These are phyloP conservation scores for Paraconiothyrium sp. DNA, from an alignment of 2,329 filamentous ascomycete genomes.

Conservation along the genomic window DNA sequence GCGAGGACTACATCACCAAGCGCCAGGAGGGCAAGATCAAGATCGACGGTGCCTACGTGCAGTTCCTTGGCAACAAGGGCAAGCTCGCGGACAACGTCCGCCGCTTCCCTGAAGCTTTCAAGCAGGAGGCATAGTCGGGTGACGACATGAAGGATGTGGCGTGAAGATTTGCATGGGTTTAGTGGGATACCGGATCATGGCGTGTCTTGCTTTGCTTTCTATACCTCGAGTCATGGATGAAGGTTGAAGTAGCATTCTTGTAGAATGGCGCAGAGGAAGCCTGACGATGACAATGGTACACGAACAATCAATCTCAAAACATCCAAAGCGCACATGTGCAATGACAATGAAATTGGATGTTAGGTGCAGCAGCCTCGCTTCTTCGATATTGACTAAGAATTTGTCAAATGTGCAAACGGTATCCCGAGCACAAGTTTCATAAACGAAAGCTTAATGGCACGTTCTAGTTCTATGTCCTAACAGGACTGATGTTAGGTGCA, in stretches of 20 bases:
- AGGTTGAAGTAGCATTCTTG: slow-evolving; percentile 38
- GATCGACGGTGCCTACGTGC: slow-evolving; percentile 98
- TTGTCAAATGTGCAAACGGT: no score
- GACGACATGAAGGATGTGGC: slow-evolving; percentile 29
- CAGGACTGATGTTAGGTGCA: no score
- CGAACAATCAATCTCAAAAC: slow-evolving; percentile 12
- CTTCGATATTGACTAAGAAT: no score
- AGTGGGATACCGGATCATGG: slow-evolving; percentile 50
- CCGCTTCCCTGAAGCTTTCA: slow-evolving; percentile 94
- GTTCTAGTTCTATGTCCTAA: no score
- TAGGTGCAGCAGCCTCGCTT: no score
- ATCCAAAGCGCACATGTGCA: slow-evolving; percentile 2
- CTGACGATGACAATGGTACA: slow-evolving; percentile 48
- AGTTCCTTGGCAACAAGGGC: slow-evolving; percentile 97
- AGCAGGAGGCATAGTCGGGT: slow-evolving; percentile 39
- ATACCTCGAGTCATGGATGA: slow-evolving; percentile 41
- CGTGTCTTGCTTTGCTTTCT: slow-evolving; percentile 42
- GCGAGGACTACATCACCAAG: slow-evolving; percentile 96
- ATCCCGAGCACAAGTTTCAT: no score
- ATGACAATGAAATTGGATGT: background rate
- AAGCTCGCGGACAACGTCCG: slow-evolving; percentile 85
- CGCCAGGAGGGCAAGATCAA: slow-evolving; percentile 93
- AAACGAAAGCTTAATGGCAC: no score
- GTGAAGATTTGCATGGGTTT: slow-evolving; percentile 41
- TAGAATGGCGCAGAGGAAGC: slow-evolving; percentile 41